Evolutionary conservation across 139 green algal species (phyloP).

Genomic region (Pleodorina starrii): DNA sequence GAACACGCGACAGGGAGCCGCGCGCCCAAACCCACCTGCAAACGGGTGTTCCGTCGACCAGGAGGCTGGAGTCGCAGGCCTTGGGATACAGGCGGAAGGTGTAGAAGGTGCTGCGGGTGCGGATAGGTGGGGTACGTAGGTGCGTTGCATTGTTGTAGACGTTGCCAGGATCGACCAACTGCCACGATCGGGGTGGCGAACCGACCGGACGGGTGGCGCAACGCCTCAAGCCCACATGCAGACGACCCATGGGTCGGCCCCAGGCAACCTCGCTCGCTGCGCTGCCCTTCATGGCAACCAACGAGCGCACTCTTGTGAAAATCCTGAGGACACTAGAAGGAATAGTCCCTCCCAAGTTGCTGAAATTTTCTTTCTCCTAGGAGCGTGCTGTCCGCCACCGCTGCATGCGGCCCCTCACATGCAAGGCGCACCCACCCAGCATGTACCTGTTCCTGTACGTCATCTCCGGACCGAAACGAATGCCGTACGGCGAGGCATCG

Average conservation of each 20-base stretch:
- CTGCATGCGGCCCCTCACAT: background rate
- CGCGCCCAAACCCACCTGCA: conserved; percentile 1
- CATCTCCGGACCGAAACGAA: background rate
- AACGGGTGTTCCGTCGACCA: background rate
- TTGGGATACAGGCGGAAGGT: conserved; percentile 36
- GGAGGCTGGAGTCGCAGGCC: background rate
- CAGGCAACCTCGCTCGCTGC: background rate
- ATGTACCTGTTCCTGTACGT: background rate
- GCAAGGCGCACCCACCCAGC: background rate
- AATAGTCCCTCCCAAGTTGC: too few species aligned
- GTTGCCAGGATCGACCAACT: background rate
- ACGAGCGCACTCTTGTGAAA: background rate
- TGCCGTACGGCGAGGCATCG: background rate
- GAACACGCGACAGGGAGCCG: background rate
- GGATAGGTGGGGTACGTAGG: background rate
- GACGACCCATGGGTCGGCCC: background rate
- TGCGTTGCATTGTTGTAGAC: background rate
- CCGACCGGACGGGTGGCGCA: background rate
- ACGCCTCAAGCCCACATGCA: background rate
- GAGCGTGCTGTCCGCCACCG: too few species aligned
- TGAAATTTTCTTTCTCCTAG: too few species aligned
- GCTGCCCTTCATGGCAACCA: background rate
- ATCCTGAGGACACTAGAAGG: too few species aligned
- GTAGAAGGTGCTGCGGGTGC: background rate
- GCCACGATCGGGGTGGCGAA: background rate